Base-by-base conservation (phyloP, 1,139 yeast species). In the Candida anutae region DNA sequence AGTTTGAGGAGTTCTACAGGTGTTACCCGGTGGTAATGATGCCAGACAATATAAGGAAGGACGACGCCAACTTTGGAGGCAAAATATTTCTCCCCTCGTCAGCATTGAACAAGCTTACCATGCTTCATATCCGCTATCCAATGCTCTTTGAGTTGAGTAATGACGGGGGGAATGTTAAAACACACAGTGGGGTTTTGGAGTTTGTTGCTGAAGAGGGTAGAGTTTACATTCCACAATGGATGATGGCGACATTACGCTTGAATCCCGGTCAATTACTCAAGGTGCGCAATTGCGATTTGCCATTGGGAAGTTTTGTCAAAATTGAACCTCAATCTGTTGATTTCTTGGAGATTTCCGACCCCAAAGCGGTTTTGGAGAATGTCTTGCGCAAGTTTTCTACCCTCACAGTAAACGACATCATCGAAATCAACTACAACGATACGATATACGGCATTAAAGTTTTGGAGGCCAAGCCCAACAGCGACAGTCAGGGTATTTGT, bases 141-240 rank as follows among this genome's bases (percentile, higher is more conserved):
- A 93, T 93, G 98, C 63, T 90, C 28, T 93, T 93, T 47, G 83
- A 80, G 50, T 59, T 90, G 30, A 63, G 68, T 25, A 81, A 83
- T 36, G 93, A 80, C 45, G 78, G 74, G 26, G 67, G 73, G 13
- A 62, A 58, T 13, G 35, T 45, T 12, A 61, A 53, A 8, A 83
- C 96, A 0, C 95, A 87, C 50, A 83, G 90, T 27, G 99, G 99
- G 45, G 98, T 93, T 11, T 61, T 93, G 40, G 98, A 93, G 56
- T 93, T 93, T 50, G 82, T 83, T 18, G 96, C 98, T 1, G 98
- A 90, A 50, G 98, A 93, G 59, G 99, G 99, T 13, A 67, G 98
- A 35, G 93, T 77, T 3, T 93, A 93, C 50, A 50, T 90, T 25
- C 99, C 99, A 0, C 88, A 84, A 44, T 93, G 99, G 99, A 88